Evolutionary conservation across 805 yeast genomes (phyloP), one percentile per base, ranked within the genome.

Genomic region (Citeromyces nyonsensis): DNA sequence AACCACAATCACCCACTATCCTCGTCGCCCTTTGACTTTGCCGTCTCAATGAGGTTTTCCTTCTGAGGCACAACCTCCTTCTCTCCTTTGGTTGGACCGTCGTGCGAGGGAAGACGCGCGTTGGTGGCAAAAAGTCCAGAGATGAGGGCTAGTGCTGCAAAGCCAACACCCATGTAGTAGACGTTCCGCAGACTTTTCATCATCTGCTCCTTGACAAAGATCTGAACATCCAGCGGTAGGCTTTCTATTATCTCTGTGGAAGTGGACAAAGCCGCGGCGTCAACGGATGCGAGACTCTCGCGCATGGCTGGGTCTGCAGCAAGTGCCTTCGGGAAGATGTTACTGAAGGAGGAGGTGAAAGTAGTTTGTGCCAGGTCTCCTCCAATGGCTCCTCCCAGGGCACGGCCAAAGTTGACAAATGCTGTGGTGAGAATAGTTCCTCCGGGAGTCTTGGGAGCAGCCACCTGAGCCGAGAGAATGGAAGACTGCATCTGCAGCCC

Each of bases 401-500:
- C 46, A 40, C 75, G 59, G 10, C 47, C 44, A 42, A 65, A 66
- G 38, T 58, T 56, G 35, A 64, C 35, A 32, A 59, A 52, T 1
- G 71, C 48, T 4, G 73, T 66, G 2, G 67, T 55, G 47, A 68
- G 44, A 30, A 70, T 64, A 5, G 57, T 54, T 3, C 64, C 58
- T 10, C 75, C 76, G 5, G 66, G 58, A 1, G 54, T 45, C 37
- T 67, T 63, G 24, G 77, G 73, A 8, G 71, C 69, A 14, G 57
- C 49, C 6, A 69, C 45, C 41, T 69, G 73, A 2, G 66, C 55
- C 2, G 62, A 45, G 24, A 66, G 42, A 30, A 66, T 49, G 10
- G 57, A 40, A 2, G 69, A 51, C 44, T 69, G 75, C 44, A 67
- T 49, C 33, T 49, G 52, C 10, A 64, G 24, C 2, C 79, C 80